These are phyloP conservation scores for Pueraria montana DNA, from an alignment of 306 rosid genomes.

Conservation along the genomic window DNA sequence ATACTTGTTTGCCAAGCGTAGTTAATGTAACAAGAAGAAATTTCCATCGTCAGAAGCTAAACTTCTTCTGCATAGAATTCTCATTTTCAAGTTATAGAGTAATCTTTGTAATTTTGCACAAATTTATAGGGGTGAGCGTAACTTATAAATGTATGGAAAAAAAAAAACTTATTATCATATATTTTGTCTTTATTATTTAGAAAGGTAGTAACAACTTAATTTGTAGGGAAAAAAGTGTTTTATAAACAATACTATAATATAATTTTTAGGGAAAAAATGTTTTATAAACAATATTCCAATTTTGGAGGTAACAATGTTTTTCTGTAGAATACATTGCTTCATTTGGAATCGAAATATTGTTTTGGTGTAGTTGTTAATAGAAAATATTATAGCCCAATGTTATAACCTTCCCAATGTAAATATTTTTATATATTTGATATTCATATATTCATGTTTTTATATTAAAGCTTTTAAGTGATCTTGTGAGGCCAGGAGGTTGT, in stretches of 20 bases:
- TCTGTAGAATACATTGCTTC: too few relatives aligned
- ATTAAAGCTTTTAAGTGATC: too few relatives aligned
- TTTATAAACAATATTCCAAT: neutral
- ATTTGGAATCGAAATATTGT: too few relatives aligned
- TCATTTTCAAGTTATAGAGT: neutral
- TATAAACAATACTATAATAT: too few relatives aligned
- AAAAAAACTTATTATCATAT: neutral
- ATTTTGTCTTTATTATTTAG: neutral
- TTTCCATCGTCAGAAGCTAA: neutral
- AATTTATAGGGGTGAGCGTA: neutral
- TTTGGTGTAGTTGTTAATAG: too few relatives aligned
- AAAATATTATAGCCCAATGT: too few relatives aligned
- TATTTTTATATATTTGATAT: too few relatives aligned
- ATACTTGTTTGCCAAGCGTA: conserved; percentile 45
- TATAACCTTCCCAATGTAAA: too few relatives aligned
- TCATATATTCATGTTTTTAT: too few relatives aligned
- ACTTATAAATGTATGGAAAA: neutral
- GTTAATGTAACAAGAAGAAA: conserved; percentile 9
- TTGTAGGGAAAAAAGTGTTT: too few relatives aligned
- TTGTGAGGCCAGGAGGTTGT: too few relatives aligned
- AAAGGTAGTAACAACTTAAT: neutral
- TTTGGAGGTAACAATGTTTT: neutral
- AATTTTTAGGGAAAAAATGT: neutral
- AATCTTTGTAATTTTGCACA: neutral
- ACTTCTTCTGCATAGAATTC: neutral